Conservation (phyloP, 2,329 filamentous ascomycete genomes). For the Aspergillus pseudoterreus region DNA sequence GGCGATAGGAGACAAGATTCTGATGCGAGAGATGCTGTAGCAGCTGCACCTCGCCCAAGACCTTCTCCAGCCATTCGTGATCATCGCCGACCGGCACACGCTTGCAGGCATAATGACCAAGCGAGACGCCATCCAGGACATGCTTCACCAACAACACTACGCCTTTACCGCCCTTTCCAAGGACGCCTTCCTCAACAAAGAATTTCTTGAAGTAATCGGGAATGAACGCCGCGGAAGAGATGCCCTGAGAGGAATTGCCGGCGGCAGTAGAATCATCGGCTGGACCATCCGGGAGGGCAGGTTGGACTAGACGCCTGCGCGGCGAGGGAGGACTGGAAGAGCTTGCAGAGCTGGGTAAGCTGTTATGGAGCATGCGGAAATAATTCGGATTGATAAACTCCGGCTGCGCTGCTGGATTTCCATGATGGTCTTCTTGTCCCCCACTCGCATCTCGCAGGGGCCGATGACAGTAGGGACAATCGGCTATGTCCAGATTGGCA, state of each 20-base stretch:
- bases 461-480: slow-evolving; percentile 90
- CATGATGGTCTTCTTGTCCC: slow-evolving; percentile 29
- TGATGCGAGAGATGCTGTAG: slow-evolving; percentile 88
- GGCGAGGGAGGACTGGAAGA: slow-evolving; percentile 47
- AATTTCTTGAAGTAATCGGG: slow-evolving; percentile 90
- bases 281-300: slow-evolving; percentile 43
- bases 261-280: slow-evolving; percentile 50
- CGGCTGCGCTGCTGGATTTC: slow-evolving; percentile 40
- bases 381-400: slow-evolving; percentile 88
- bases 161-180: slow-evolving; percentile 89
- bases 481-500: slow-evolving; percentile 55
- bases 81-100: slow-evolving; percentile 93
- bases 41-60: slow-evolving; percentile 87
- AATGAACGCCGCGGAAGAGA: slow-evolving; percentile 82
- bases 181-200: slow-evolving; percentile 81
- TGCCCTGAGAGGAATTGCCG: slow-evolving; percentile 59
- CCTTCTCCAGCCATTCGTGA: slow-evolving; percentile 91
- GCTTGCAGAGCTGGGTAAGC: slow-evolving; percentile 48
- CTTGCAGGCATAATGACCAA: slow-evolving; percentile 95
- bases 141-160: slow-evolving; percentile 93
- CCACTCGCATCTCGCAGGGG: slow-evolving; percentile 56
- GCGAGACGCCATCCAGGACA: slow-evolving; percentile 78
- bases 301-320: slow-evolving; percentile 45
- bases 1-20: slow-evolving; percentile 92
- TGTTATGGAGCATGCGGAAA: slow-evolving; percentile 82